A percentile compares a stretch with the other conserved stretches of the same genome.
Evolutionary conservation across 495 filamentous ascomycete species (phyloP).

Genomic region (Talaromyces wortmannii): DNA sequence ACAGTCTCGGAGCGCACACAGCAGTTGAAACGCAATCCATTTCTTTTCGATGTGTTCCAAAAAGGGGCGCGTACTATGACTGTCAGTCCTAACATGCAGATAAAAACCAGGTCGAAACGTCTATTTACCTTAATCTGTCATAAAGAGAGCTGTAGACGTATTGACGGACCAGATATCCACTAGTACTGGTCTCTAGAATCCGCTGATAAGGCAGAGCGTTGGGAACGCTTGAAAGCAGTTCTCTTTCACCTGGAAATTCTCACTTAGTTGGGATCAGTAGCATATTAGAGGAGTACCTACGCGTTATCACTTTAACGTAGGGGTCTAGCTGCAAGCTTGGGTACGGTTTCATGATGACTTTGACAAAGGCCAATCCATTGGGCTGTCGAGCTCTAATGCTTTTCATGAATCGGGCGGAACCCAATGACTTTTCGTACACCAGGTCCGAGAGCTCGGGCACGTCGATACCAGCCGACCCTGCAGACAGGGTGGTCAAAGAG

Average conservation of each 20-base stretch:
- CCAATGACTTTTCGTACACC: constrained; percentile 87
- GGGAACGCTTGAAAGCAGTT: constrained; percentile 70
- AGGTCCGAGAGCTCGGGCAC: constrained; percentile 85
- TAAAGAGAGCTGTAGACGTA: constrained; percentile 95
- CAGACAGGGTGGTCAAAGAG: constrained; percentile 82
- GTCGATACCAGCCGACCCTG: constrained; percentile 88
- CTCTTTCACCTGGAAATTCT: constrained; percentile 60
- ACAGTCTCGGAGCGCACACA: constrained; percentile 88
- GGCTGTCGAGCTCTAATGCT: constrained; percentile 83
- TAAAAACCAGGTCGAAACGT: not conserved
- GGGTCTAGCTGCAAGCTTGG: constrained; percentile 65
- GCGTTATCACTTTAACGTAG: constrained; percentile 66
- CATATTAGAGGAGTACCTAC: constrained; percentile 40
- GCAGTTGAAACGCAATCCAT: constrained; percentile 94
- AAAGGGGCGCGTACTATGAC: constrained; percentile 83
- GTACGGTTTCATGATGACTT: constrained; percentile 89
- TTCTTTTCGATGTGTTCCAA: constrained; percentile 97
- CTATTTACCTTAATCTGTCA: constrained; percentile 72
- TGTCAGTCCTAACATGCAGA: not conserved
- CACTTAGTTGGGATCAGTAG: not conserved
- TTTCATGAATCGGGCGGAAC: constrained; percentile 94
- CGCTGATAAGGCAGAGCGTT: constrained; percentile 90
- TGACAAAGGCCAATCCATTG: constrained; percentile 86
- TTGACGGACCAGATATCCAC: constrained; percentile 93
- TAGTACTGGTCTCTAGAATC: constrained; percentile 80